Percentiles rank a stretch among this genome's conserved stretches.
These are phyloP conservation scores for Kalaharituber pfeilii DNA, from an alignment of 2,329 filamentous ascomycete species.

Conservation along the genomic window DNA sequence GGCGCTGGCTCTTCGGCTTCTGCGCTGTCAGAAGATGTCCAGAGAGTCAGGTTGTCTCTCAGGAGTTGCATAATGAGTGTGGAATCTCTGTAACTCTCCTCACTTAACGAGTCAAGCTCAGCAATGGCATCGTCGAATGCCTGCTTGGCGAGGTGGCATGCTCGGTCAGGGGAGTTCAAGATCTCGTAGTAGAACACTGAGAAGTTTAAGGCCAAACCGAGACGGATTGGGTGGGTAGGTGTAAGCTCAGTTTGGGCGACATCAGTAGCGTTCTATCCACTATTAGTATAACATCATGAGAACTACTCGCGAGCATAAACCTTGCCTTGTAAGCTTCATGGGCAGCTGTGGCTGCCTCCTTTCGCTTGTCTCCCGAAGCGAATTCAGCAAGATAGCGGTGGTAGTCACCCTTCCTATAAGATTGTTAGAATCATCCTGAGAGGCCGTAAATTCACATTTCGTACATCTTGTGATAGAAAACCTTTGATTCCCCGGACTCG, in stretches of 20 bases:
- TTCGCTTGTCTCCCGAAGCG: slow-evolving; percentile 83
- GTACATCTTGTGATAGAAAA: slow-evolving; percentile 99
- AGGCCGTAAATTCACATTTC: slow-evolving; percentile 20
- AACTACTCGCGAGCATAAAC: slow-evolving; percentile 3
- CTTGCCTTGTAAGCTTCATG: slow-evolving; percentile 83
- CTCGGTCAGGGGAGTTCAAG: slow-evolving; percentile 92
- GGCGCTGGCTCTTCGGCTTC: slow-evolving; percentile 24
- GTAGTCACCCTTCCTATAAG: slow-evolving; percentile 89
- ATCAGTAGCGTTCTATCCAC: slow-evolving; percentile 52
- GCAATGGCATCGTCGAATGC: slow-evolving; percentile 95
- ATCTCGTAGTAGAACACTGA: slow-evolving; percentile 99
- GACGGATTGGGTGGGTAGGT: slow-evolving; percentile 81
- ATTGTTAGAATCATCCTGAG: slow-evolving; percentile 19
- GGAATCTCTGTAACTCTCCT: slow-evolving; percentile 99
- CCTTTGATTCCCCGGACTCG: slow-evolving; percentile 92
- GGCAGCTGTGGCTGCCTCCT: slow-evolving; percentile 81
- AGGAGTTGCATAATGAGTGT: slow-evolving; percentile 98
- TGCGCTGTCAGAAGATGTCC: slow-evolving; percentile 22
- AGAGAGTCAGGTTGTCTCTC: slow-evolving; percentile 59
- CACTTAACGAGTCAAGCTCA: slow-evolving; percentile 92
- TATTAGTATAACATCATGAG: neutral
- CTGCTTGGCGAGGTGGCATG: slow-evolving; percentile 93
- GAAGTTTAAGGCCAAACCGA: slow-evolving; percentile 86
- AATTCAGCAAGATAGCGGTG: slow-evolving; percentile 98
- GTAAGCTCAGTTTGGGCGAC: slow-evolving; percentile 77